These are phyloP conservation scores for Ganoderma sinense DNA, from an alignment of 1,284 basidiomycete genomes.

Conservation along the genomic window DNA sequence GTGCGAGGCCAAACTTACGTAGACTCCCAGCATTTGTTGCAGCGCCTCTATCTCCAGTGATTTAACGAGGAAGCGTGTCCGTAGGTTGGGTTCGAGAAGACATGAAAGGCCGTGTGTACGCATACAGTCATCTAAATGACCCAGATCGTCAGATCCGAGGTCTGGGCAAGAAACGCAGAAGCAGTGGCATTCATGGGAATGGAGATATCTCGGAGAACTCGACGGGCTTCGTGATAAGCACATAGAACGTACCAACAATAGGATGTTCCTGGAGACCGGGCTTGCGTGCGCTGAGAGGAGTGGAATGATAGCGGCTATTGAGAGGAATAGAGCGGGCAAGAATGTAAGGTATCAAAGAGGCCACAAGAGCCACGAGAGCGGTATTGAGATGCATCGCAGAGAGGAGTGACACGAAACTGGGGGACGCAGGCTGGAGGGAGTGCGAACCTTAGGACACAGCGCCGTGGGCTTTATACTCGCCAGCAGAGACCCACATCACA, in stretches of 20 bases:
- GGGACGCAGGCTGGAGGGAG: not conserved
- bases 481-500: not conserved
- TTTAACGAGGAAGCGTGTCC: not conserved
- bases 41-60: not conserved
- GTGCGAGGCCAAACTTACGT: not conserved
- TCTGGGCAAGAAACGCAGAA: not conserved
- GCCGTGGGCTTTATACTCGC: not conserved
- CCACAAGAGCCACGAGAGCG: not conserved
- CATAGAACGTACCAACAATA: not conserved
- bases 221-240: not conserved
- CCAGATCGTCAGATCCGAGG: not conserved
- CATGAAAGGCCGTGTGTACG: not conserved
- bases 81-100: constrained; percentile 3
- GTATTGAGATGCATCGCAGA: not conserved
- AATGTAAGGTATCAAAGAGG: not conserved
- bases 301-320: not conserved
- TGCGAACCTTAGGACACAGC: not conserved
- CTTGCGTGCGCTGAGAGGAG: not conserved
- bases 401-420: not conserved
- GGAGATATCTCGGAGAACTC: not conserved
- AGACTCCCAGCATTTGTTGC: not conserved
- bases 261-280: not conserved
- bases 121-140: constrained; percentile 1
- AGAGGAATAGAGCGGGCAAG: constrained; percentile 1
- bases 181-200: not conserved